Evolutionary conservation across 2,329 filamentous ascomycete species (phyloP).

Genomic region (Fusarium xylarioides): DNA sequence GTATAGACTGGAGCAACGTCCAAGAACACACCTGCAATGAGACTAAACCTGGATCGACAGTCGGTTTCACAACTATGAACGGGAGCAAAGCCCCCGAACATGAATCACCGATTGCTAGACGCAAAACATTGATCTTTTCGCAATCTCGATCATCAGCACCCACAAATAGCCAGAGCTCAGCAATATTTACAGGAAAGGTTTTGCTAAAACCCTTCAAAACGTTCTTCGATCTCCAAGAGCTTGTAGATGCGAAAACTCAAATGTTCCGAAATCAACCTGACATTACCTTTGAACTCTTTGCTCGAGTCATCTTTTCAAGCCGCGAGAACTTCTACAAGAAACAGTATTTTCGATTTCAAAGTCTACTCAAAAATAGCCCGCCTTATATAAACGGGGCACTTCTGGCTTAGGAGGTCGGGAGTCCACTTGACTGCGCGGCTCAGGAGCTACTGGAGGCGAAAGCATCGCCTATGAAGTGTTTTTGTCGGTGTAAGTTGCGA

Average conservation of each 20-base stretch:
- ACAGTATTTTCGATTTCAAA: constrained; percentile 71
- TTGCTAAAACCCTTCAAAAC: constrained; percentile 48
- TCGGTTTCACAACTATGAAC: not conserved
- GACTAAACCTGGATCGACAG: not conserved
- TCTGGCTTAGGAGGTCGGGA: constrained; percentile 41
- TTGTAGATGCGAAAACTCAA: constrained; percentile 57
- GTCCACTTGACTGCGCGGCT: constrained; percentile 39
- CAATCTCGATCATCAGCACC: constrained; percentile 3
- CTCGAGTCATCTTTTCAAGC: constrained; percentile 65
- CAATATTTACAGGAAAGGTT: not conserved
- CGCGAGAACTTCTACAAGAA: constrained; percentile 59
- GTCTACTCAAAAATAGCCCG: constrained; percentile 67
- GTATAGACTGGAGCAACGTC: constrained; percentile 54
- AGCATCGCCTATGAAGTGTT: constrained; percentile 42
- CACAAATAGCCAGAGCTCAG: not conserved
- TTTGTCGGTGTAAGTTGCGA: constrained; percentile 45
- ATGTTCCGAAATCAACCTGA: constrained; percentile 47
- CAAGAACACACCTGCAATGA: constrained; percentile 12
- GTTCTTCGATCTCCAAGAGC: constrained; percentile 72
- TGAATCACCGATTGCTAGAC: not conserved
- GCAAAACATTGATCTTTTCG: not conserved
- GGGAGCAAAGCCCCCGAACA: not conserved
- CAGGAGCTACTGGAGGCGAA: constrained; percentile 34
- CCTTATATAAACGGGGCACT: constrained; percentile 56
- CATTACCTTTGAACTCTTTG: constrained; percentile 69